Base-by-base conservation (phyloP, 2,329 filamentous ascomycete genomes). In the Aspergillus phoenicis region DNA sequence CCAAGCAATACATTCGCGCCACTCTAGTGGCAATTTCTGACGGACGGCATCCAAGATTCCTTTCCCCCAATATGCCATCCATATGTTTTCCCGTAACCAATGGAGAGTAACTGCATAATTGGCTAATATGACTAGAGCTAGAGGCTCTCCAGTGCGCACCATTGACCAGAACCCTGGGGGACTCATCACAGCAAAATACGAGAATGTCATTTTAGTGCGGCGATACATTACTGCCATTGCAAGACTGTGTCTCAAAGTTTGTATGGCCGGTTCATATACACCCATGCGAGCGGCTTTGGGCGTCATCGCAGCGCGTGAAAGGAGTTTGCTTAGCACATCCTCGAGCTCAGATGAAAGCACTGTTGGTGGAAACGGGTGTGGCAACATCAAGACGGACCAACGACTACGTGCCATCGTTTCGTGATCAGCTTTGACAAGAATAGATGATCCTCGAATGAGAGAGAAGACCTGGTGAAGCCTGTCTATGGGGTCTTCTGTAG, bases 201-300 rank as follows among this genome's bases (percentile, higher is more conserved):
- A 45, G 5, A 30, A 15, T 6, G 30, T 58, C 47, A 52, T 63
- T 83, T 85, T 39, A 1, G 24, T 30, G 2, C 24, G 28, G 8
- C 43, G 26, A 47, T 47, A 56, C 17, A 24, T 15, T 1, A 56
- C 15, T 22, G 53, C 17, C n/a, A 56, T 56, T 43, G 30, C 17
- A 24, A 56, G 28, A 7, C 15, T 45, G 11, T 22, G 17, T 45
- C 52, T 45, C 6, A 56, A 13, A 3, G n/a, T n/a, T 47, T 47
- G n/a, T 17, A 45, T 36, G 11, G 17, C 26, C 5, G 41, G 41
- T n/a, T 17, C 26, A 47, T 56, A 56, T 45, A 47, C 33, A 4
- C 24, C 43, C 10, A 26, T 26, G 15, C 15, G 38, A 43, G 38
- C n/a, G 8, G 24, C 20, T 22, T 22, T 15, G 38, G 17, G 7